These are phyloP conservation scores for Acanthamoeba divionensis DNA, from an alignment of 208 protist genomes.

Conservation along the genomic window DNA sequence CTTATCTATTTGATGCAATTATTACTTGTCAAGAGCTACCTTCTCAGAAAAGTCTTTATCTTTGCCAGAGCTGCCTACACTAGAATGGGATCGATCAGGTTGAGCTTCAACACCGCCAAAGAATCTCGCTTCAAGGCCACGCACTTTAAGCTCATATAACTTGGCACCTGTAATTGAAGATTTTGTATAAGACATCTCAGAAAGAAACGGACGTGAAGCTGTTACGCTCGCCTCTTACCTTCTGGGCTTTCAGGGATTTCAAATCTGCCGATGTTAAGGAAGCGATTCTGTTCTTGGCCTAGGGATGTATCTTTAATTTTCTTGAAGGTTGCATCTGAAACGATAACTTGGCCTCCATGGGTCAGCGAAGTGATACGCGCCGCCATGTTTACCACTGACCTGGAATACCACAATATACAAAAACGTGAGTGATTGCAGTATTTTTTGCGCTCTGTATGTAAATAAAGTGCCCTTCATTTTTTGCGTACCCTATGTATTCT, in stretches of 20 bases:
- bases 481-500: conserved; percentile 19
- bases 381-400: neutral
- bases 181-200: neutral
- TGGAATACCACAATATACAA: too few species aligned
- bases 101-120: neutral
- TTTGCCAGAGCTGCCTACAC: too few species aligned
- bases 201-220: too few species aligned
- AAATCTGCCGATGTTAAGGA: neutral
- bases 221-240: too few species aligned
- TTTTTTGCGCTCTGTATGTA: too few species aligned
- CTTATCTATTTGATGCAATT: too few species aligned
- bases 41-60: too few species aligned
- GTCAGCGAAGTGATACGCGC: neutral
- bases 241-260: conserved; percentile 4
- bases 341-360: conserved; percentile 36
- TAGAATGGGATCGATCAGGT: too few species aligned
- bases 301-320: neutral
- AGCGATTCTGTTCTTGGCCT: neutral
- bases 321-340: neutral
- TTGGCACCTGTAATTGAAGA: neutral
- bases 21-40: too few species aligned
- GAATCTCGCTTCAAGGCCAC: conserved; percentile 3
- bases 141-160: neutral
- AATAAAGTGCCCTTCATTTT: too few species aligned
- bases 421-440: too few species aligned